Evolutionary conservation across 2,329 filamentous ascomycete genomes (phyloP).

Genomic region (Alternaria viburni): DNA sequence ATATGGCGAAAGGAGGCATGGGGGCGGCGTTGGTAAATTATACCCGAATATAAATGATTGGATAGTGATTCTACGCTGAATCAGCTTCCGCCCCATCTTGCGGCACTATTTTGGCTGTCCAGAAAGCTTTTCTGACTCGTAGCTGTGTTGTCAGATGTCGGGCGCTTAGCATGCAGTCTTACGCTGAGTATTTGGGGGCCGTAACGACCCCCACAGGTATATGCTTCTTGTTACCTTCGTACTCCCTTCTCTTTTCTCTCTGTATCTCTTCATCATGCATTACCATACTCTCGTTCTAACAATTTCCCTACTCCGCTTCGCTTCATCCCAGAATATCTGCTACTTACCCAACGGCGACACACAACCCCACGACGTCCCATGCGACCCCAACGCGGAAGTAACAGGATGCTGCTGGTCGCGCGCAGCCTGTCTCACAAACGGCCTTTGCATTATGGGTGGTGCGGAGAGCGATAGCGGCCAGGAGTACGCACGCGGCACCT

Average conservation of each 20-base stretch:
- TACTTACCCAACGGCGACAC: background rate
- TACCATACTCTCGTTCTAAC: background rate
- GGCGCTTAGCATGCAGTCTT: background rate
- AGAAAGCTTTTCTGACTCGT: rapidly evolving
- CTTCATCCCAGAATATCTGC: background rate
- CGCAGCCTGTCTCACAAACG: background rate
- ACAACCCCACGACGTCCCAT: background rate
- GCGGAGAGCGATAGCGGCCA: background rate
- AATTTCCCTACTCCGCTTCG: background rate
- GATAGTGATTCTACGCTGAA: background rate
- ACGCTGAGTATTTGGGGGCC: background rate
- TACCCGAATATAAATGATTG: background rate
- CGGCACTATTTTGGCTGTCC: background rate
- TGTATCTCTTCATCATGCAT: background rate
- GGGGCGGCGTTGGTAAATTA: background rate
- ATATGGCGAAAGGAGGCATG: background rate
- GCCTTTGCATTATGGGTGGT: background rate
- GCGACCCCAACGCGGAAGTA: background rate
- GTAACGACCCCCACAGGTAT: background rate
- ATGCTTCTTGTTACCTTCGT: background rate
- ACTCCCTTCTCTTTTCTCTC: rapidly evolving
- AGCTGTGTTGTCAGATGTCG: background rate
- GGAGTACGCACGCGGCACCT: background rate
- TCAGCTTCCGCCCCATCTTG: background rate
- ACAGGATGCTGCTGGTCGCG: background rate